phyloP scores from a whole-genome alignment of 2,329 filamentous ascomycete genomes.

The Pseudogymnoascus sp. region DNA sequence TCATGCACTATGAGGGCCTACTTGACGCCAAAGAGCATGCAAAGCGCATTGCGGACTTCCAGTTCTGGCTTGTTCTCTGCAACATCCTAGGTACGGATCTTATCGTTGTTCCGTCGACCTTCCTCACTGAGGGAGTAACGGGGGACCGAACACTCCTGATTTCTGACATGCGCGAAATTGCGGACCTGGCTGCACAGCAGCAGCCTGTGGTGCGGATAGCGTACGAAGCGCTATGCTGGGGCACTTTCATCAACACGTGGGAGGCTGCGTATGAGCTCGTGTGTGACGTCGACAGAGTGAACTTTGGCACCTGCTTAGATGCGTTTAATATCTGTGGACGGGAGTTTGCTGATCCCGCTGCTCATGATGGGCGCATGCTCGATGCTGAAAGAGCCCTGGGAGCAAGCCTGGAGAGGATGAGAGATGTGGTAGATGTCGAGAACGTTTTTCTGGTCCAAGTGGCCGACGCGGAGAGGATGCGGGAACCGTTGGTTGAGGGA shows the following conservation, averaged over 20 bases:
- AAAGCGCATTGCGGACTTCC: background rate
- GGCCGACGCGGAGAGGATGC: slow-evolving; percentile 63
- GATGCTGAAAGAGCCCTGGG: slow-evolving; percentile 37
- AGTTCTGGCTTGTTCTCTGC: slow-evolving; percentile 29
- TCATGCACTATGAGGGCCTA: slow-evolving; percentile 69
- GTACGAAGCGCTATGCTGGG: slow-evolving; percentile 69
- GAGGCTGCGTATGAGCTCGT: slow-evolving; percentile 65
- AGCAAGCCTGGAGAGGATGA: slow-evolving; percentile 24
- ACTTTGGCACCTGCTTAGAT: slow-evolving; percentile 72
- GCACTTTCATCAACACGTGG: slow-evolving; percentile 64
- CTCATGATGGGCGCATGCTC: slow-evolving; percentile 24
- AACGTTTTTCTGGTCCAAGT: slow-evolving; percentile 68
- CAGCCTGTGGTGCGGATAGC: slow-evolving; percentile 51
- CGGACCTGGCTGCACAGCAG: slow-evolving; percentile 57
- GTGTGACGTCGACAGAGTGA: slow-evolving; percentile 53
- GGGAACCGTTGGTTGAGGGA: slow-evolving; percentile 45
- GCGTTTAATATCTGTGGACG: slow-evolving; percentile 70
- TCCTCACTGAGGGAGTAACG: slow-evolving; percentile 42
- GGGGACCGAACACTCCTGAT: slow-evolving; percentile 50
- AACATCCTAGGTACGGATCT: slow-evolving; percentile 57
- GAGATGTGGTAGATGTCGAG: slow-evolving; percentile 19
- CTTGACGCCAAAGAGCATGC: slow-evolving; percentile 32
- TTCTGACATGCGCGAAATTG: slow-evolving; percentile 54
- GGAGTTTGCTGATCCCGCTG: slow-evolving; percentile 62
- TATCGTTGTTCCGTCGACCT: slow-evolving; percentile 67